Evolutionary conservation across 148 eudicot genomes (phyloP).

Genomic region (Dysphania ambrosioides): DNA sequence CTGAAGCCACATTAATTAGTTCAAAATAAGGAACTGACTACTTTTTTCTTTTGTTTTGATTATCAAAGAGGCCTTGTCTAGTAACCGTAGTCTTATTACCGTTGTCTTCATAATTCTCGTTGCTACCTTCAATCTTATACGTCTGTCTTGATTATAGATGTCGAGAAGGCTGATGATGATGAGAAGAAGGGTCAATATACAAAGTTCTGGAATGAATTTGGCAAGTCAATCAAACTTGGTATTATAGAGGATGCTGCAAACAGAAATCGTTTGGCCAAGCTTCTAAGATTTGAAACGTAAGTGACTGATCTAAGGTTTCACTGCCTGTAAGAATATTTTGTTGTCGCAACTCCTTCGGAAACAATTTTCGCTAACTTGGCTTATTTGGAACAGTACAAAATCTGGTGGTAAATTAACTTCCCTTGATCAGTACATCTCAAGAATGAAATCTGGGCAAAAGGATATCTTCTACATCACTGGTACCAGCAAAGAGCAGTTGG

Average conservation of each 20-base stretch:
- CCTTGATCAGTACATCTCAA: conserved; percentile 88
- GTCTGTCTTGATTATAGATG: conserved; percentile 41
- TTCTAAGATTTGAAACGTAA: conserved; percentile 90
- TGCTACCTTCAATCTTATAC: not conserved
- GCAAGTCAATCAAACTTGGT: conserved; percentile 96
- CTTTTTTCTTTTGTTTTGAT: not conserved
- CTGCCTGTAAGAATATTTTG: not conserved
- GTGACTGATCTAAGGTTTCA: conserved; percentile 3
- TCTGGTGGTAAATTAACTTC: conserved; percentile 88
- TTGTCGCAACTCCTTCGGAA: not conserved
- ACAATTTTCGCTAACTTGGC: conserved; percentile 13
- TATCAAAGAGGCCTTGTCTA: not conserved
- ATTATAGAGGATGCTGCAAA: conserved; percentile 95
- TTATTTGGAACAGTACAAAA: conserved; percentile 50
- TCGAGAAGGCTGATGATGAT: conserved; percentile 64
- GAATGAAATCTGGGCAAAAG: conserved; percentile 94
- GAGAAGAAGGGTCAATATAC: conserved; percentile 94
- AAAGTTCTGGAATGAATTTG: conserved; percentile 98
- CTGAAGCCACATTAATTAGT: not conserved
- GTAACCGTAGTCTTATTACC: not conserved
- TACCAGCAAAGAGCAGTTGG: conserved; percentile 88
- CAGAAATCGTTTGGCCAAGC: conserved; percentile 95
- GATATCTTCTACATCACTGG: conserved; percentile 97
- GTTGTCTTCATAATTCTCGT: not conserved
- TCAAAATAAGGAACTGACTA: too few relatives aligned